Percentiles rank a stretch among this genome's conserved stretches.
Evolutionary conservation across 2,329 filamentous ascomycete species (phyloP).

Genomic region (Talaromyces verruculosus): DNA sequence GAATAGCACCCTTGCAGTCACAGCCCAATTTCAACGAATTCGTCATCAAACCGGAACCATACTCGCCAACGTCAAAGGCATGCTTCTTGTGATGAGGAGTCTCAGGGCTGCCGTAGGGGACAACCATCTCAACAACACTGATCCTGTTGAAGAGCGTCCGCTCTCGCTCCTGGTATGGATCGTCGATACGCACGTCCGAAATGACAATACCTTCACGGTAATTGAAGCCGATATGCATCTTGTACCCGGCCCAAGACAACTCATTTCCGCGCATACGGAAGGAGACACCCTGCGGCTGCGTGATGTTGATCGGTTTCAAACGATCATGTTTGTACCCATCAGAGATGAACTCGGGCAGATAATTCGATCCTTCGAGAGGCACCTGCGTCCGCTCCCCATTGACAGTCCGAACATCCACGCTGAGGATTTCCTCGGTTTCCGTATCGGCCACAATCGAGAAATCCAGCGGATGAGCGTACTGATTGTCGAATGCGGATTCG

Average conservation of each 20-base stretch:
- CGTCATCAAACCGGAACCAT: slow-evolving; percentile 50
- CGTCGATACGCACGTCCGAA: slow-evolving; percentile 77
- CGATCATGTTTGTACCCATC: slow-evolving; percentile 71
- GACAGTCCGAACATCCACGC: slow-evolving; percentile 78
- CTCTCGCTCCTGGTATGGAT: slow-evolving; percentile 61
- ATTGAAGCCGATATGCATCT: slow-evolving; percentile 89
- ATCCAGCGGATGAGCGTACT: slow-evolving; percentile 87
- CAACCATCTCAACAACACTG: slow-evolving; percentile 90
- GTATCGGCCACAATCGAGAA: slow-evolving; percentile 90
- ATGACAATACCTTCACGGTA: slow-evolving; percentile 88
- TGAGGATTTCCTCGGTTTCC: slow-evolving; percentile 73
- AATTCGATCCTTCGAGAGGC: slow-evolving; percentile 48
- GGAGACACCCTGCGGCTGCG: slow-evolving; percentile 83
- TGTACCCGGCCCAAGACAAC: slow-evolving; percentile 91
- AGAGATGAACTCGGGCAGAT: slow-evolving; percentile 71
- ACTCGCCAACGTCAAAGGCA: slow-evolving; percentile 49
- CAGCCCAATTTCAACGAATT: slow-evolving; percentile 49
- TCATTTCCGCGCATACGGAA: slow-evolving; percentile 73
- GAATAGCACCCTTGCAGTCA: slow-evolving; percentile 80
- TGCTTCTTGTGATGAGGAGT: slow-evolving; percentile 50
- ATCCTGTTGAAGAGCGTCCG: slow-evolving; percentile 70
- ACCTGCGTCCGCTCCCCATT: slow-evolving; percentile 70
- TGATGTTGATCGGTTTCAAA: slow-evolving; percentile 84
- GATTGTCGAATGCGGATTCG: slow-evolving; percentile 68
- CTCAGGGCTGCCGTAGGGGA: slow-evolving; percentile 63